Base-by-base conservation (phyloP, 345 rosid species). In the Rhodamnia rubescens region DNA sequence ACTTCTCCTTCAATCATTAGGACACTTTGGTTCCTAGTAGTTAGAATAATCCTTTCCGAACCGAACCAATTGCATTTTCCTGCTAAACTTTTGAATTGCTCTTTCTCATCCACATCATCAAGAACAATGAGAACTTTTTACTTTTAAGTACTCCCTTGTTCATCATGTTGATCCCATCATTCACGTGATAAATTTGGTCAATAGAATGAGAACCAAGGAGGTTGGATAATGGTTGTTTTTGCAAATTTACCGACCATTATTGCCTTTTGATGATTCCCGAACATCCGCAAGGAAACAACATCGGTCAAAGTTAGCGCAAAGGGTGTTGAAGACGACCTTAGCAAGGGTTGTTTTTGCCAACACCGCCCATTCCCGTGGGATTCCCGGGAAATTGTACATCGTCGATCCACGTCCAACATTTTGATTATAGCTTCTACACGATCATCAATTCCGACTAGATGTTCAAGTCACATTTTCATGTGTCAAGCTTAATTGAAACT, bases 121-220 rank as follows among this genome's bases (percentile, higher is more conserved):
- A 54, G 24, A 52, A 52, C 7, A 52, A 52, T 15, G 54, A 52
- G 54, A 52, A 52, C 24, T 15, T 14, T 52, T 52, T 52, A 15
- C 0, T 52, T 52, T 5, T 1, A 15, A 52, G 54, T 11, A 2
- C 64, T 11, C 13, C 5, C 2, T 11, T 11, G 5, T 42, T 42
- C 44, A 57, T 24, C 61, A 0, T 26, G 15, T 26, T 9, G 29
- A 57, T 57, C 61, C 61, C 29, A 5, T 57, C 61, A 57, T 57
- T 5, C 61, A 26, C 29, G 0, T 57, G 2, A 1, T 0, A 0
- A 57, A 57, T 11, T 26, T 0, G 0, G 4, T 58, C 0, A 1
- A 58, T 26, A 57, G 8, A 11, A 58, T 58, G 16, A 58, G 0
- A 0, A 57, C 15, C 64, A 11, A 57, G 64, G n/a, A 55, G n/a